These are phyloP conservation scores for Hypoxylon rickii DNA, from an alignment of 495 filamentous ascomycete genomes.

Conservation along the genomic window DNA sequence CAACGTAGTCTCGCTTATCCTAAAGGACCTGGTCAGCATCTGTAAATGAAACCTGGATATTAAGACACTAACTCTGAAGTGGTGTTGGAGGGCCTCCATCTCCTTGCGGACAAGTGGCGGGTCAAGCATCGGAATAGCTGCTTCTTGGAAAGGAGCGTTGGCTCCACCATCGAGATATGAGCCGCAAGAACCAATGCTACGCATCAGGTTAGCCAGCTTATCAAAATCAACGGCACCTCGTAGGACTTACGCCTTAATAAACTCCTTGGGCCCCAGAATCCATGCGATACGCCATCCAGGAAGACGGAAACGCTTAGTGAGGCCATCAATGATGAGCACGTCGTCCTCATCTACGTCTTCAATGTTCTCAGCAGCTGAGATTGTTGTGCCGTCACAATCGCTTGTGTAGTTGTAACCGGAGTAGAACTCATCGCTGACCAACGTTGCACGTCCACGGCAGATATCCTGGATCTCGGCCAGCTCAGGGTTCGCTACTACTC, in stretches of 20 bases:
- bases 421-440: slow-evolving; percentile 98
- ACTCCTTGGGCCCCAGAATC: slow-evolving; percentile 95
- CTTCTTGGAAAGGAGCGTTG: slow-evolving; percentile 94
- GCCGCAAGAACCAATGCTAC: slow-evolving; percentile 80
- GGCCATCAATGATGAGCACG: slow-evolving; percentile 91
- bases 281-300: slow-evolving; percentile 97
- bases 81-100: slow-evolving; percentile 84
- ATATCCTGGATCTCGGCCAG: slow-evolving; percentile 88
- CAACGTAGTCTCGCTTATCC: slow-evolving; percentile 87
- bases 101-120: slow-evolving; percentile 77
- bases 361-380: slow-evolving; percentile 85
- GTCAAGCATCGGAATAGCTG: slow-evolving; percentile 89
- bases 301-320: slow-evolving; percentile 95
- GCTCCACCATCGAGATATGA: slow-evolving; percentile 95
- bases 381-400: slow-evolving; percentile 84
- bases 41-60: not conserved
- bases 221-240: not conserved
- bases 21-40: slow-evolving; percentile 14
- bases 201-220: slow-evolving; percentile 4
- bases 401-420: slow-evolving; percentile 93
- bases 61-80: slow-evolving; percentile 65
- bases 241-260: slow-evolving; percentile 73
- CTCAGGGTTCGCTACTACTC: slow-evolving; percentile 78
- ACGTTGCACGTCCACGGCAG: slow-evolving; percentile 83
- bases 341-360: slow-evolving; percentile 68